Conservation (phyloP, 2,329 filamentous ascomycete species). For the Aspergillus proliferans region DNA sequence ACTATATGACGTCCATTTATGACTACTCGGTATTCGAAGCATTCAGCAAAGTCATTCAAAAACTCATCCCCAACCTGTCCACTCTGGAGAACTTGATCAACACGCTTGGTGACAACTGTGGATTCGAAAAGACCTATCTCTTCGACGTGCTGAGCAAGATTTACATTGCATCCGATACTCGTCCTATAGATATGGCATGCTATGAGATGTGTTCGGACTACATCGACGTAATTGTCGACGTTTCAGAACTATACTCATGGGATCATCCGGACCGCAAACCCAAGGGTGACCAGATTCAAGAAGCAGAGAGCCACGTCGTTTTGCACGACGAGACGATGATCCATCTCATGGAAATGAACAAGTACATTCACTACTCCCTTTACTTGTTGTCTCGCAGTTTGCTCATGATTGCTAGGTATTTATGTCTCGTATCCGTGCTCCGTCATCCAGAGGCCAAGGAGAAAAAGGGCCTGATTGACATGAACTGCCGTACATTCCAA, state of each 20-base stretch:
- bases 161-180: conserved; percentile 93
- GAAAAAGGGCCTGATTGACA: conserved; percentile 60
- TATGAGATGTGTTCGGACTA: conserved; percentile 99
- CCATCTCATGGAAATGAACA: conserved; percentile 62
- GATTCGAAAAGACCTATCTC: conserved; percentile 95
- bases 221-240: conserved; percentile 96
- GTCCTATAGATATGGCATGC: conserved; percentile 86
- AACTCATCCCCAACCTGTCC: conserved; percentile 86
- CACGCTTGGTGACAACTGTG: conserved; percentile 84
- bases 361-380: conserved; percentile 38
- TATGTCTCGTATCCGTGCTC: conserved; percentile 60
- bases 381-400: not conserved
- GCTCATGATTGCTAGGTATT: conserved; percentile 43
- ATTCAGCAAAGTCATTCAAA: conserved; percentile 97
- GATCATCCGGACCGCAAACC: conserved; percentile 41
- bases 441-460: conserved; percentile 59
- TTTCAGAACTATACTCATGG: conserved; percentile 91
- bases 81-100: conserved; percentile 92
- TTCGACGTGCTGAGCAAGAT: conserved; percentile 98
- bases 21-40: conserved; percentile 98
- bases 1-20: conserved; percentile 96
- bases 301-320: conserved; percentile 58
- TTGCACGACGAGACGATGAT: conserved; percentile 57
- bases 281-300: conserved; percentile 43
- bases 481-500: conserved; percentile 60